A percentile compares a stretch with the other conserved stretches of the same genome.
phyloP scores from a whole-genome alignment of 1,139 yeast species.

The Hemisphaericaspora subhashii region DNA sequence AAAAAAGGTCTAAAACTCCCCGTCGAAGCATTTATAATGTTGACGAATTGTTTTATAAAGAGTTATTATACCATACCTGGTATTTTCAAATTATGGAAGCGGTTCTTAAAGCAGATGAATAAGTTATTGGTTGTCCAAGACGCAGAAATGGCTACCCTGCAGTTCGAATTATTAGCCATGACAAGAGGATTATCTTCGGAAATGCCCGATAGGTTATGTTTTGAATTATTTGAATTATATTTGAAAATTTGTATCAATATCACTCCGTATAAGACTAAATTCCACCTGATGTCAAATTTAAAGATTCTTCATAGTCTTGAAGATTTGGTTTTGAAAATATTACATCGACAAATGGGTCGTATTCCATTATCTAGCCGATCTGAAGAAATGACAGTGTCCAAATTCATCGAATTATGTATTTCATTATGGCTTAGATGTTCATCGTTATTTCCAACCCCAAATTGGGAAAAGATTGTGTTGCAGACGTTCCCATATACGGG shows the following conservation, averaged over 20 bases:
- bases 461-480: conserved; percentile 40
- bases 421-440: conserved; percentile 30
- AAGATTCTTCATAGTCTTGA: conserved; percentile 6
- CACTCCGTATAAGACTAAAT: background rate
- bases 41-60: conserved; percentile 16
- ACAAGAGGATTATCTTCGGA: conserved; percentile 3
- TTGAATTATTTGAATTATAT: conserved; percentile 7
- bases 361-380: conserved; percentile 30
- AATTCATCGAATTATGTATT: conserved; percentile 28
- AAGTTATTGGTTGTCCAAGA: background rate
- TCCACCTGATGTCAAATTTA: background rate
- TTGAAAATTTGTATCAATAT: conserved; percentile 4
- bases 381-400: conserved; percentile 22
- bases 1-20: conserved; percentile 23
- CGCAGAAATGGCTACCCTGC: background rate
- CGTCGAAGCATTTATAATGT: conserved; percentile 18
- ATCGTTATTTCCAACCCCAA: conserved; percentile 20
- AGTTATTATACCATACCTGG: conserved; percentile 19
- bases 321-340: conserved; percentile 9
- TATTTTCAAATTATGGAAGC: conserved; percentile 18
- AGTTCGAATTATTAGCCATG: conserved; percentile 8
- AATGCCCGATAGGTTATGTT: conserved; percentile 10
- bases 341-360: conserved; percentile 35
- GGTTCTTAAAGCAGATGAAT: conserved; percentile 5
- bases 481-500: conserved; percentile 46